Conservation (phyloP, 306 rosid genomes). For the Sicyos edulis region DNA sequence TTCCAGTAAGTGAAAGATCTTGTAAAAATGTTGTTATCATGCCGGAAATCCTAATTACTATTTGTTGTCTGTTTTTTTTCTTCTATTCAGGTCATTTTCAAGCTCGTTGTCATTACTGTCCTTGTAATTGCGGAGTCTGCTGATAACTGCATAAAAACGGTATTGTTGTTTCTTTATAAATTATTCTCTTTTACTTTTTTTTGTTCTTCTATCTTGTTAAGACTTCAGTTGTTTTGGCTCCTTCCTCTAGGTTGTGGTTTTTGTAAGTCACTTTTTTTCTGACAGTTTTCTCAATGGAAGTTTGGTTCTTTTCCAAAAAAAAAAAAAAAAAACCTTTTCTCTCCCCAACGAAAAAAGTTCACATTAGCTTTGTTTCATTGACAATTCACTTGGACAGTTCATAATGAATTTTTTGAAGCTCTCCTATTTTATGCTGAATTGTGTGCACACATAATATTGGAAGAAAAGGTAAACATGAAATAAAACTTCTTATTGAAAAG, state of each 20-base stretch:
- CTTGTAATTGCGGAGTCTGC: constrained; percentile 99
- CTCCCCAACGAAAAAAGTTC: not conserved
- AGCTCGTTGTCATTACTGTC: constrained; percentile 98
- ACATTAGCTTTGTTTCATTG: no score
- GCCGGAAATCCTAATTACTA: constrained; percentile 15
- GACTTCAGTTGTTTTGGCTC: not conserved
- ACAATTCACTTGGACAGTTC: not conserved
- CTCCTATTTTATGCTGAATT: not conserved
- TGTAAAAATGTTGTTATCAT: constrained; percentile 9
- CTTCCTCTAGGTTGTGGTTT: not conserved
- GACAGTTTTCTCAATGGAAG: not conserved
- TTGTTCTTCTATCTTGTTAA: not conserved
- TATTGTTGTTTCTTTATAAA: constrained; percentile 28
- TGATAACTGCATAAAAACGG: constrained; percentile 97
- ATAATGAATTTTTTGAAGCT: not conserved
- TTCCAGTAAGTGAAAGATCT: constrained; percentile 66
- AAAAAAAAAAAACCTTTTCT: no score
- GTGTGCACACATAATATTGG: not conserved
- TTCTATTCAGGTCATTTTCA: constrained; percentile 84
- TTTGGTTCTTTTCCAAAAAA: no score
- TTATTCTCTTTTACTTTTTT: constrained; percentile 8
- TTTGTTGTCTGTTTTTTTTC: constrained; percentile 28
- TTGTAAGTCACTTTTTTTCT: not conserved
- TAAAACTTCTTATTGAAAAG: not conserved
- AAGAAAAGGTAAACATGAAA: not conserved